These are phyloP conservation scores for Pyrenochaeta sp. DNA, from an alignment of 2,329 filamentous ascomycete species.

Conservation along the genomic window DNA sequence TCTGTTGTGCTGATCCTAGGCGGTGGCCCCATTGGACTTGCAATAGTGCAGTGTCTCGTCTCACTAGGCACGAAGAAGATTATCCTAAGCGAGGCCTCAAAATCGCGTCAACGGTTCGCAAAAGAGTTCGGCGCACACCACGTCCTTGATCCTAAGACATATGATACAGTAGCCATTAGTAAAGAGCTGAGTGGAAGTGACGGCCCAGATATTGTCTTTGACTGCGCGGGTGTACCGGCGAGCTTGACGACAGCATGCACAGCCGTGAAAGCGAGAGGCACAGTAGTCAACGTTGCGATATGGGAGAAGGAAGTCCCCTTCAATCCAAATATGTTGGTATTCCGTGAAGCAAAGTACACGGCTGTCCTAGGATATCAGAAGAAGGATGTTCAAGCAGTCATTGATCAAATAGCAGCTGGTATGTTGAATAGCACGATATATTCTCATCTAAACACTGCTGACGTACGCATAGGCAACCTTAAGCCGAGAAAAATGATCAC, in stretches of 20 bases:
- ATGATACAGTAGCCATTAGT: constrained; percentile 58
- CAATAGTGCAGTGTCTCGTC: constrained; percentile 66
- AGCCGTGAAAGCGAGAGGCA: constrained; percentile 62
- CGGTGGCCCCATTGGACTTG: constrained; percentile 70
- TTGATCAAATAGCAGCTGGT: constrained; percentile 58
- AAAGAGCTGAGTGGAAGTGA: constrained; percentile 58
- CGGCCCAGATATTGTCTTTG: constrained; percentile 68
- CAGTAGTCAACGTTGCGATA: constrained; percentile 71
- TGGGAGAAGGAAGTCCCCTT: constrained; percentile 67
- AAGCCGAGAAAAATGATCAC: constrained; percentile 69
- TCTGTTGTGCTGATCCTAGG: constrained; percentile 65
- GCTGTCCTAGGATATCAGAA: constrained; percentile 61
- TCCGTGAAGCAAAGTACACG: constrained; percentile 62
- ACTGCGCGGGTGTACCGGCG: constrained; percentile 68
- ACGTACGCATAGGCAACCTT: constrained; percentile 53
- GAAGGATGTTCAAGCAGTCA: constrained; percentile 66
- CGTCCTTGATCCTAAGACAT: constrained; percentile 61
- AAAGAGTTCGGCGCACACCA: constrained; percentile 64
- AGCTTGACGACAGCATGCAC: constrained; percentile 55
- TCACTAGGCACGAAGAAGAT: constrained; percentile 63
- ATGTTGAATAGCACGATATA: constrained; percentile 5
- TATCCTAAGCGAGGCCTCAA: constrained; percentile 66
- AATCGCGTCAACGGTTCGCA: constrained; percentile 61
- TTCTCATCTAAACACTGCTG: not conserved
- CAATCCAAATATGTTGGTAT: constrained; percentile 63